Base-by-base conservation (phyloP, 1,284 basidiomycete genomes). In the Hemileia vastatrix region DNA sequence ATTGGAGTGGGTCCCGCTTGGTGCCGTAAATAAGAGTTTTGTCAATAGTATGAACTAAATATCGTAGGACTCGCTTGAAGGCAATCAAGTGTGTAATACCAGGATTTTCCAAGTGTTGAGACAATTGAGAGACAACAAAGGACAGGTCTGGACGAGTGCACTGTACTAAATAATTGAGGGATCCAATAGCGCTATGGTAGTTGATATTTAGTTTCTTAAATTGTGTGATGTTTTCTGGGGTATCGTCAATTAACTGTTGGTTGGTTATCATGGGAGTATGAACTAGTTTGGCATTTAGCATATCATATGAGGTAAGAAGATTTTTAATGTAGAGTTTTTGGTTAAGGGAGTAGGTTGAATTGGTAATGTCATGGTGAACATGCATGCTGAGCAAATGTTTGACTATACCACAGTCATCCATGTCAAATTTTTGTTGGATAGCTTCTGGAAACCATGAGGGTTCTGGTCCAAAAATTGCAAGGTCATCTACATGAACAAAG, bases 131-230 rank as follows among this genome's bases (percentile, higher is more conserved):
- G n/a, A n/a, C n/a, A n/a, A n/a, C n/a, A n/a, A n/a, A n/a, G n/a
- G n/a, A n/a, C n/a, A n/a, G n/a, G n/a, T n/a, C n/a, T n/a, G n/a
- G n/a, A n/a, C n/a, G n/a, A n/a, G n/a, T n/a, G n/a, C n/a, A n/a
- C n/a, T n/a, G n/a, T n/a, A n/a, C n/a, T n/a, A 54, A 31, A 33
- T 54, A 33, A 18, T 32, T 56, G 5, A 56, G 54, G 4, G 3
- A 9, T 18, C 55, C 55, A 5, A 57, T 31, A 4, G 43, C 43
- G 23, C 55, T 57, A 4, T 45, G 5, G 19, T 27, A 57, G 19
- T 45, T 45, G 2, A 57, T 27, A 24, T 45, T 45, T 21, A 57
- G 55, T 11, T 4, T 11, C 13, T 55, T 55, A 19, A 55, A 55
- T 33, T n/a, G 19, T 23, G 21, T 36, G 3, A 4, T 6, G 5